phyloP scores from a whole-genome alignment of 768 basidiomycete species.

The Lactarius vividus region DNA sequence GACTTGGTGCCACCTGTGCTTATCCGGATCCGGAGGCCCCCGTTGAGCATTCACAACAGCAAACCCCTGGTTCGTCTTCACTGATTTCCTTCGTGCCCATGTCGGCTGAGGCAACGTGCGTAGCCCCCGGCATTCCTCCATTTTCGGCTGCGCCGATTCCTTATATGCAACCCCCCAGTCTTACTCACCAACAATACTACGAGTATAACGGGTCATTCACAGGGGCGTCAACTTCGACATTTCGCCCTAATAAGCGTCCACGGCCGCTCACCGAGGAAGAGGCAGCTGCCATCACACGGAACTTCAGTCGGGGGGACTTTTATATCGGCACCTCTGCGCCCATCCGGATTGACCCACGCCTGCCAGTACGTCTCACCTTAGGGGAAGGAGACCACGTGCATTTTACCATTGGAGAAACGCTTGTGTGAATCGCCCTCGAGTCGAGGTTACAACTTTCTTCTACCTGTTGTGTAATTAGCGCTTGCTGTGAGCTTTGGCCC shows the following conservation, averaged over 20 bases:
- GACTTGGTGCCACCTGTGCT: constrained; percentile 63
- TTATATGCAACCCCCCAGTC: constrained; percentile 40
- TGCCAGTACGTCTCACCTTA: constrained; percentile 75
- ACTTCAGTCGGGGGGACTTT: constrained; percentile 79
- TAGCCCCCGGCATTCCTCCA: constrained; percentile 36
- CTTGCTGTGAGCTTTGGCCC: neutral
- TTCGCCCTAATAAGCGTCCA: constrained; percentile 77
- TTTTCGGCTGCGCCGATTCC: constrained; percentile 41
- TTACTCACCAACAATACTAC: constrained; percentile 62
- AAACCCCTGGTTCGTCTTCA: constrained; percentile 26
- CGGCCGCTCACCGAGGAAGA: constrained; percentile 81
- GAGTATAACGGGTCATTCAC: constrained; percentile 58
- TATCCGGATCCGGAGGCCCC: constrained; percentile 72
- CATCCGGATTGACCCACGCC: constrained; percentile 76
- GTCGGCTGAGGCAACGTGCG: constrained; percentile 32
- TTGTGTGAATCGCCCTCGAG: constrained; percentile 35
- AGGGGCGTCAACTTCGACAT: constrained; percentile 69
- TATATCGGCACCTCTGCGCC: constrained; percentile 79
- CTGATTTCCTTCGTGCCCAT: constrained; percentile 28
- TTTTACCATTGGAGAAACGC: constrained; percentile 51
- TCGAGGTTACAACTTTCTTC: constrained; percentile 4
- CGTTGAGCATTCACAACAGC: constrained; percentile 27
- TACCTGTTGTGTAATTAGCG: constrained; percentile 25
- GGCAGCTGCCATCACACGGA: constrained; percentile 78
- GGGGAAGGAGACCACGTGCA: constrained; percentile 84